Conservation (phyloP, 805 yeast genomes). For the Wickerhamiella vanderwaltii region DNA sequence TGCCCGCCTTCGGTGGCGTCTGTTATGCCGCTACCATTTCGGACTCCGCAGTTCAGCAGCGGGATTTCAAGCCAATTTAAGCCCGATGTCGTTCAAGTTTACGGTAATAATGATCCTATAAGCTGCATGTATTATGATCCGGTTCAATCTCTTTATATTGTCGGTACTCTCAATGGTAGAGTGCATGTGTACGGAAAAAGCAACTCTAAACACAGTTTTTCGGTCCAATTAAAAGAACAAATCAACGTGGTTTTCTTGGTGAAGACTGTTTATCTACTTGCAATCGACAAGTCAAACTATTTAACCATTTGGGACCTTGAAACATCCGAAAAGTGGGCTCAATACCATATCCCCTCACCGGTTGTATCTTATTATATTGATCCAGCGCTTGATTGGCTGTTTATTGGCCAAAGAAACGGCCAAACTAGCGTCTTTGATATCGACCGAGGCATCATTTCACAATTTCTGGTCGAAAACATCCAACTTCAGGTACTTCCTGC, state of each 20-base stretch:
- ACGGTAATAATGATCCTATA: slow-evolving; percentile 55
- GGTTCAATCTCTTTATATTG: slow-evolving; percentile 72
- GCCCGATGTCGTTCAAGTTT: slow-evolving; percentile 28
- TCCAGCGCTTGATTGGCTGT: slow-evolving; percentile 79
- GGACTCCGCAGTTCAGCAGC: slow-evolving; percentile 17
- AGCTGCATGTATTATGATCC: slow-evolving; percentile 72
- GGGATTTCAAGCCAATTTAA: slow-evolving; percentile 22
- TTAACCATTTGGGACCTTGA: slow-evolving; percentile 61
- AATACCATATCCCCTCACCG: slow-evolving; percentile 49
- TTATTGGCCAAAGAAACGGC: slow-evolving; percentile 73
- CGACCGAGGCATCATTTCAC: slow-evolving; percentile 59
- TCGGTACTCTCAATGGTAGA: slow-evolving; percentile 58
- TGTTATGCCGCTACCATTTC: slow-evolving; percentile 5
- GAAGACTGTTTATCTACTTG: slow-evolving; percentile 71
- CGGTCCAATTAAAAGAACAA: slow-evolving; percentile 35
- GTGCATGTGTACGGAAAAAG: slow-evolving; percentile 76
- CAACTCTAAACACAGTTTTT: slow-evolving; percentile 58
- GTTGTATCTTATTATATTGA: slow-evolving; percentile 66
- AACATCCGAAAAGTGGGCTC: slow-evolving; percentile 46
- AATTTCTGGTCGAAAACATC: slow-evolving; percentile 49
- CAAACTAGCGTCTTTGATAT: slow-evolving; percentile 60
- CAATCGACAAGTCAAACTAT: slow-evolving; percentile 47
- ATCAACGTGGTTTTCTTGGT: slow-evolving; percentile 52
- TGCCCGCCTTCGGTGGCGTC: not conserved
- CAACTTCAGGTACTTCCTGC: slow-evolving; percentile 53